Percentiles rank a stretch among this genome's conserved stretches.
These are phyloP conservation scores for Vigna reflexopilosa DNA, from an alignment of 306 rosid species.

Conservation along the genomic window DNA sequence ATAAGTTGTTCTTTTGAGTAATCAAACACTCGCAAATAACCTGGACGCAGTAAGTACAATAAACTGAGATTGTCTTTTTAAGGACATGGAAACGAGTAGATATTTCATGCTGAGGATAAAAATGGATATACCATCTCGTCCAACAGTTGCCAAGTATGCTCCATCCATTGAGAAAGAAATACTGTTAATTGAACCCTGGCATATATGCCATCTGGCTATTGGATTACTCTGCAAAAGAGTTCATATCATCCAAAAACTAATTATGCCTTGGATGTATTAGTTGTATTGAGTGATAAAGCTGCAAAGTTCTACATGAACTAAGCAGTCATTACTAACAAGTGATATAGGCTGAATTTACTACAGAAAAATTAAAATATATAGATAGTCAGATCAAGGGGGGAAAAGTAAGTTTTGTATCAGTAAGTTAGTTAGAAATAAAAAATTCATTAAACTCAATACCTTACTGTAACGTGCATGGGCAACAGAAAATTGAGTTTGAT, in stretches of 20 bases:
- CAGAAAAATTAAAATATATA: constrained; percentile 30
- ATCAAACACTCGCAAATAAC: constrained; percentile 95
- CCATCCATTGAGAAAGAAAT: constrained; percentile 91
- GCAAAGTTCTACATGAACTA: constrained; percentile 33
- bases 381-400: neutral
- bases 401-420: neutral
- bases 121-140: constrained; percentile 83
- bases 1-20: constrained; percentile 83
- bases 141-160: constrained; percentile 80
- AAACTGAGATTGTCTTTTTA: constrained; percentile 21
- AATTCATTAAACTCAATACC: constrained; percentile 55
- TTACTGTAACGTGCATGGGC: constrained; percentile 94
- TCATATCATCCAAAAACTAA: constrained; percentile 42
- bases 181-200: constrained; percentile 87
- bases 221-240: constrained; percentile 82
- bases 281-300: constrained; percentile 11
- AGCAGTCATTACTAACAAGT: neutral
- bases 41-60: constrained; percentile 55
- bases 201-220: constrained; percentile 94
- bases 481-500: constrained; percentile 89
- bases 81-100: constrained; percentile 5
- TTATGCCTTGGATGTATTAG: constrained; percentile 16
- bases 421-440: constrained; percentile 18
- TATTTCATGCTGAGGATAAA: constrained; percentile 29
- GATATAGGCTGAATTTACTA: constrained; percentile 13